Percentiles rank a stretch among this genome's conserved stretches.
These are phyloP conservation scores for Pueraria montana DNA, from an alignment of 306 rosid genomes.

Conservation along the genomic window DNA sequence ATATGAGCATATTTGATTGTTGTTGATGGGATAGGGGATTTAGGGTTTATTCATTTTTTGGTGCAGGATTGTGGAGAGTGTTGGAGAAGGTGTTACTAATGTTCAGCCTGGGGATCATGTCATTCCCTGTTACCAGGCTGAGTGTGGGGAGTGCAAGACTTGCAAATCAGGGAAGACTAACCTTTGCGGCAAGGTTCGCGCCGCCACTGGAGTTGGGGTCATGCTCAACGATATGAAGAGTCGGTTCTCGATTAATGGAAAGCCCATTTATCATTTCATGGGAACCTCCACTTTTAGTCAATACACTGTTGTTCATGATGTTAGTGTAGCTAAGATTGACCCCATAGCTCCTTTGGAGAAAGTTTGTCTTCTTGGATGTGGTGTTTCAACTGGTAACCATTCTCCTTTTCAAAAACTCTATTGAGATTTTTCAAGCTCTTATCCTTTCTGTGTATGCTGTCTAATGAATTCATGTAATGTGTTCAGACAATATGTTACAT, in stretches of 20 bases:
- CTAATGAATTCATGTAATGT: constrained; percentile 24
- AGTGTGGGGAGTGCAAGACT: constrained; percentile 94
- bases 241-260: constrained; percentile 87
- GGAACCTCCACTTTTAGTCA: constrained; percentile 98
- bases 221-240: constrained; percentile 89
- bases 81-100: constrained; percentile 92
- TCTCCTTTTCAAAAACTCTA: neutral
- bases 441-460: neutral
- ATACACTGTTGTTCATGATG: constrained; percentile 96
- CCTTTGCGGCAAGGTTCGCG: constrained; percentile 94
- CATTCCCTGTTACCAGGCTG: constrained; percentile 98
- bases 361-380: constrained; percentile 98
- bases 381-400: constrained; percentile 71
- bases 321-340: constrained; percentile 92
- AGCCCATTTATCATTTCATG: constrained; percentile 91
- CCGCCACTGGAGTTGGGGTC: constrained; percentile 93
- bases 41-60: neutral
- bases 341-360: constrained; percentile 84
- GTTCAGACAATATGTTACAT: constrained; percentile 3
- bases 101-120: constrained; percentile 98
- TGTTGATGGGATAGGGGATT: neutral
- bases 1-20: neutral
- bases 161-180: constrained; percentile 98
- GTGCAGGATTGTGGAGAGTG: constrained; percentile 89
- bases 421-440: neutral